phyloP scores from a whole-genome alignment of 192 early-diverging fungal species.

The Coemansia reversa region DNA sequence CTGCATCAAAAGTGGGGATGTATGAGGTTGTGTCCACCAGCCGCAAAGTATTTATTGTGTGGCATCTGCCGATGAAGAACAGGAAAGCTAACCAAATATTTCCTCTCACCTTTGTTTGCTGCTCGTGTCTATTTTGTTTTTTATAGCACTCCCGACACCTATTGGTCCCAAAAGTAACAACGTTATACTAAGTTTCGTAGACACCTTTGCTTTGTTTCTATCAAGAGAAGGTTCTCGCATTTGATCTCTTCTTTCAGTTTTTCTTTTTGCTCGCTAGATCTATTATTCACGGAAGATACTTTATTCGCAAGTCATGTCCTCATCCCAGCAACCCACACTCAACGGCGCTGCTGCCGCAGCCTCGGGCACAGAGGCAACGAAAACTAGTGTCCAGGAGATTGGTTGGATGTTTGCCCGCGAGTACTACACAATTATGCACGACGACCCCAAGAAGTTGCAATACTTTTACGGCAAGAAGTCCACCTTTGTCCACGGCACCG shows the following conservation, averaged over 20 bases:
- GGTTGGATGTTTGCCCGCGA: slow-evolving; percentile 94
- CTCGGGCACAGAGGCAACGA: slow-evolving; percentile 16
- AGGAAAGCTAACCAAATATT: neutral
- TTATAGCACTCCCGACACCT: neutral
- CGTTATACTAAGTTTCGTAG: neutral
- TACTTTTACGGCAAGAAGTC: slow-evolving; percentile 88
- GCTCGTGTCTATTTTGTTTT: slow-evolving; percentile 5
- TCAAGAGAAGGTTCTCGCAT: slow-evolving; percentile 13
- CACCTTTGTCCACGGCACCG: slow-evolving; percentile 75
- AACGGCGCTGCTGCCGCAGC: slow-evolving; percentile 29
- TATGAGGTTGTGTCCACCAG: neutral
- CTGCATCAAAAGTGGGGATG: too few species aligned
- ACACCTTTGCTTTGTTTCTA: slow-evolving; percentile 6
- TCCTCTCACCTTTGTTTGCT: neutral
- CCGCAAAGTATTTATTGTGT: neutral
- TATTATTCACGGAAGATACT: slow-evolving; percentile 2
- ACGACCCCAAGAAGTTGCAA: slow-evolving; percentile 75
- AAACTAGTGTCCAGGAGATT: slow-evolving; percentile 63
- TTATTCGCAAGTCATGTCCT: slow-evolving; percentile 31
- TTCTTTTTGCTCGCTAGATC: slow-evolving; percentile 18
- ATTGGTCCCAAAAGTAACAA: too few species aligned
- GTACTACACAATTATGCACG: slow-evolving; percentile 92
- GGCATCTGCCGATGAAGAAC: neutral
- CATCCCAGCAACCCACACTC: slow-evolving; percentile 37
- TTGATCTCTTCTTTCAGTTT: slow-evolving; percentile 7